These are phyloP conservation scores for Globisporangium ultimum DNA, from an alignment of 352 stramenopile species.

Conservation along the genomic window DNA sequence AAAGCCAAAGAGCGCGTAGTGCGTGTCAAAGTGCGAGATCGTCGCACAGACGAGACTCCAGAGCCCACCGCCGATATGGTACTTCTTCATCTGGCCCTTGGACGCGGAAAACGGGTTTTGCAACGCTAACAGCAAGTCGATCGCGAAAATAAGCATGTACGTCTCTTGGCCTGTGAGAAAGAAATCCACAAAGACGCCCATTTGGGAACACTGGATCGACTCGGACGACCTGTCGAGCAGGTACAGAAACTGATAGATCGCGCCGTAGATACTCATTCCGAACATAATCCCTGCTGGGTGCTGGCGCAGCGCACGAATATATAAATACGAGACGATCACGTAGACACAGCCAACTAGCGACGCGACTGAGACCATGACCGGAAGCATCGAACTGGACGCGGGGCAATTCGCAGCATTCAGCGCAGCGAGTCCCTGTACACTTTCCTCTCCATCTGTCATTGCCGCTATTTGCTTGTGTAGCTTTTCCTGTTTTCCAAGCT, in stretches of 20 bases:
- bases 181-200: constrained; percentile 72
- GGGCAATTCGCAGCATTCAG: constrained; percentile 31
- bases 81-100: constrained; percentile 78
- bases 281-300: constrained; percentile 86
- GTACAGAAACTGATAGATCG: constrained; percentile 81
- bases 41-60: constrained; percentile 67
- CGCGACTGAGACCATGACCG: constrained; percentile 55
- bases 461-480: neutral
- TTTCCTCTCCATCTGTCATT: constrained; percentile 11
- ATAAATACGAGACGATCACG: constrained; percentile 69
- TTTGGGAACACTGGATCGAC: constrained; percentile 50
- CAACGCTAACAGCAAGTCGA: constrained; percentile 74
- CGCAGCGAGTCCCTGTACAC: constrained; percentile 1
- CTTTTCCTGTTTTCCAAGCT: too few species aligned
- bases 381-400: constrained; percentile 41
- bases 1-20: constrained; percentile 77
- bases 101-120: constrained; percentile 86
- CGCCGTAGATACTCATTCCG: constrained; percentile 81
- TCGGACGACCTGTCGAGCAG: constrained; percentile 45
- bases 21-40: constrained; percentile 74
- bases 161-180: constrained; percentile 83
- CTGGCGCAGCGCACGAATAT: constrained; percentile 61
- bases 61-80: constrained; percentile 67
- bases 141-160: constrained; percentile 88
- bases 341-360: constrained; percentile 78